Evolutionary conservation across 176 grass and related monocot species (phyloP), one percentile per base, ranked within the genome.

Genomic region (Aegilops sharonensis): DNA sequence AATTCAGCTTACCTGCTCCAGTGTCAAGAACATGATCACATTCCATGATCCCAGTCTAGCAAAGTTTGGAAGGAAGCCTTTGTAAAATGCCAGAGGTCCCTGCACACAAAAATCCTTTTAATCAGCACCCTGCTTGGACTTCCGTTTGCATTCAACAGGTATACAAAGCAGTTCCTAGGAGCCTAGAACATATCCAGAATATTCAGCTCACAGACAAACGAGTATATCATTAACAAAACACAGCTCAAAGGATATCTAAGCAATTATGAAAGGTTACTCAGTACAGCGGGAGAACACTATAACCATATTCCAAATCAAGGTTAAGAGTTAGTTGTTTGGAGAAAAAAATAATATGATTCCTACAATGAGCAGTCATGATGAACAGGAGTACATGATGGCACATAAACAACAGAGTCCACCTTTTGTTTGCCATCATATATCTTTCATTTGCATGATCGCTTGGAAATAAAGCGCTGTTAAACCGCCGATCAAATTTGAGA

Each of bases 21-120:
- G 83, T 68, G 97, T 98, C 85, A 98, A 92, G 82, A 96, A 98
- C 97, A 98, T 98, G 71, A 98, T 94, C 82, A 98, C 97, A 81
- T 98, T 98, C 97, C 97, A 98, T 48, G 97, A 98, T 85, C 97
- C 97, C 64, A 94, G 67, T 54, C 94, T 91, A 85, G 87, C 92
- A 95, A 99, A 96, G 79, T 99, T 96, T 74, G 94, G 90, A 36
- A 98, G 81, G 68, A 98, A 94, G 5, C 93, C 93, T 72, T 98
- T 95, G 83, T 98, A 98, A 70, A 98, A 94, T 79, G 97, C 93
- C 65, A 94, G 85, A 84, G 85, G 92, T 56, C 97, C 97, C 94
- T 98, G 80, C 71, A 93, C 25, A 68, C 11, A 86, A 77, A 80
- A 82, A 68, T 3, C 10, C 11, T 9, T 23, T 60, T 30, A 68